Conservation (phyloP, 352 stramenopile genomes). For the Globisporangium recalcitrans region DNA sequence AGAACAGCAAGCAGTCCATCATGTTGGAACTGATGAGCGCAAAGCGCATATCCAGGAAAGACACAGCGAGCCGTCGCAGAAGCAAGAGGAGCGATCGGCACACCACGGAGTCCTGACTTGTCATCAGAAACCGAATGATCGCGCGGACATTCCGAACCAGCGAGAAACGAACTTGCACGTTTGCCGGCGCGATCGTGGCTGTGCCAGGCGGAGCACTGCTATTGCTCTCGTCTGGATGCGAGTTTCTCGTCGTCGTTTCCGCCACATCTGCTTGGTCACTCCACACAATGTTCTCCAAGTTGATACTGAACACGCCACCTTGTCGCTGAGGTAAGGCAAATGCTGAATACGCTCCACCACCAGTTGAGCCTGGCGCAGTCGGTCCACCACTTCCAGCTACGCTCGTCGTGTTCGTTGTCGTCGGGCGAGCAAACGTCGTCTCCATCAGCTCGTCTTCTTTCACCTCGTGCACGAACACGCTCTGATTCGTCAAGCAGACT, state of each 20-base stretch:
- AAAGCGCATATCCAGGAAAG: constrained; percentile 71
- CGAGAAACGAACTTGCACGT: constrained; percentile 67
- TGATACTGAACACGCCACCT: constrained; percentile 71
- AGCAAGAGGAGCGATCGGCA: constrained; percentile 49
- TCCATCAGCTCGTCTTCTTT: constrained; percentile 67
- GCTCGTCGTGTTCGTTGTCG: constrained; percentile 10
- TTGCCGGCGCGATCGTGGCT: constrained; percentile 28
- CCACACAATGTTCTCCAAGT: constrained; percentile 78
- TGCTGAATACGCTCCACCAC: constrained; percentile 12
- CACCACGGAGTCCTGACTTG: constrained; percentile 46
- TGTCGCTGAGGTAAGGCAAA: constrained; percentile 28
- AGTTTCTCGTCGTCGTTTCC: constrained; percentile 13
- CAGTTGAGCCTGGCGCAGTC: constrained; percentile 2
- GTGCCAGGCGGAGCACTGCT: constrained; percentile 7
- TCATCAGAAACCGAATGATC: constrained; percentile 58
- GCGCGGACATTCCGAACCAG: constrained; percentile 61
- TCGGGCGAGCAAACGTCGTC: constrained; percentile 48
- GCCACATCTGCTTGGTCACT: constrained; percentile 43
- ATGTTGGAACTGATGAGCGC: constrained; percentile 73
- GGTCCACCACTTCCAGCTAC: constrained; percentile 6
- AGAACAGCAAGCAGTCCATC: constrained; percentile 59
- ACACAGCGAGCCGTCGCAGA: constrained; percentile 52
- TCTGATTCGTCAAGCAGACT: constrained; percentile 74
- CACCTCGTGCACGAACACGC: constrained; percentile 57
- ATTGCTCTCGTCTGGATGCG: constrained; percentile 22